A percentile compares a stretch with the other conserved stretches of the same genome.
These are phyloP conservation scores for Hymenoscyphus albidus DNA, from an alignment of 2,329 filamentous ascomycete species.

Conservation along the genomic window DNA sequence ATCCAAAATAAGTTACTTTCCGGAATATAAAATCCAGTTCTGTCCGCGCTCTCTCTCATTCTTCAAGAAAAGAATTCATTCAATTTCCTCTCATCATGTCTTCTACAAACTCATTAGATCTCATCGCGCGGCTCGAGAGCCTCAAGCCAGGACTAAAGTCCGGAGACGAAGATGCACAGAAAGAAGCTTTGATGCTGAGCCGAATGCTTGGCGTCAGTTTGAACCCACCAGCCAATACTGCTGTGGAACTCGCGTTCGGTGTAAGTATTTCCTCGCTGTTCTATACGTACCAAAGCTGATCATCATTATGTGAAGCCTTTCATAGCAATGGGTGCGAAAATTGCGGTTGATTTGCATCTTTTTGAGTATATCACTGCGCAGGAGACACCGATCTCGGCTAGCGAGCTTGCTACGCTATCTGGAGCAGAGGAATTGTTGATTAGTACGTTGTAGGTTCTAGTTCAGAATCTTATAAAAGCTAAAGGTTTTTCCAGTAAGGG, in stretches of 20 bases:
- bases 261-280: not conserved
- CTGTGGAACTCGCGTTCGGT: not conserved
- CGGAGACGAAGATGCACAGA: not conserved
- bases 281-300: not conserved
- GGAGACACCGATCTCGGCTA: slow-evolving; percentile 5
- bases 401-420: slow-evolving; percentile 12
- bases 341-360: slow-evolving; percentile 17
- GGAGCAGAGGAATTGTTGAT: slow-evolving; percentile 15
- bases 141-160: not conserved
- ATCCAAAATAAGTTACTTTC: too few species aligned
- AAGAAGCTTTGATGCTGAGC: slow-evolving; percentile 2
- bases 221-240: slow-evolving; percentile 2
- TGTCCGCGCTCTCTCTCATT: not conserved
- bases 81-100: not conserved
- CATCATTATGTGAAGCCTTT: not conserved
- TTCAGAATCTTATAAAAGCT: not conserved
- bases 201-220: not conserved
- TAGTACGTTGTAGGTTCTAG: not conserved
- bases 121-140: slow-evolving; percentile 2
- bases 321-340: slow-evolving; percentile 11
- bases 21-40: too few species aligned
- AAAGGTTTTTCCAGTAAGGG: slow-evolving; percentile 6
- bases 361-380: slow-evolving; percentile 12
- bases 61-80: not conserved
- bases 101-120: not conserved